Percentiles rank a stretch among this genome's conserved stretches.
Evolutionary conservation across 2,329 filamentous ascomycete species (phyloP).

Genomic region (Diplodia intermedia): DNA sequence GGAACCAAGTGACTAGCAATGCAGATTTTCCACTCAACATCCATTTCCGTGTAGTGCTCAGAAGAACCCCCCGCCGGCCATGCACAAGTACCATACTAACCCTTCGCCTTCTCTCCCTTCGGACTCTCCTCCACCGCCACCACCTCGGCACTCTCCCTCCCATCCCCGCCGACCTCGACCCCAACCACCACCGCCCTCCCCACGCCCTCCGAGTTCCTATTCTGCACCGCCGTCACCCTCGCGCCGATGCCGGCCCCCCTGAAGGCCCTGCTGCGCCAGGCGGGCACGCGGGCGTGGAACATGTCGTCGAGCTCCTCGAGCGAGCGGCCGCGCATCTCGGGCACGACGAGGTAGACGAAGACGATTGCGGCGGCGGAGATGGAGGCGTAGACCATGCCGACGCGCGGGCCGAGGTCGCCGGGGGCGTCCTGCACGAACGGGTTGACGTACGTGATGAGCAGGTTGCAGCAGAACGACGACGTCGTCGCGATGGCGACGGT

Average conservation of each 20-base stretch:
- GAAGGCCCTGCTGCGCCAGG: slow-evolving; percentile 20
- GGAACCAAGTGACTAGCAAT: no score
- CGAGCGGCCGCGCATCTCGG: slow-evolving; percentile 50
- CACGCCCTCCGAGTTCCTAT: neutral
- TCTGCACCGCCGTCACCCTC: slow-evolving; percentile 13
- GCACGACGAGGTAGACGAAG: slow-evolving; percentile 65
- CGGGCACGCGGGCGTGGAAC: slow-evolving; percentile 38
- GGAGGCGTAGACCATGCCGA: slow-evolving; percentile 40
- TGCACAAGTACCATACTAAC: neutral
- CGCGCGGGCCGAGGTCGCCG: slow-evolving; percentile 39
- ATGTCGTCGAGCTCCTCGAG: slow-evolving; percentile 43
- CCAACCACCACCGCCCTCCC: neutral
- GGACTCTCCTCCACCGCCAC: slow-evolving; percentile 1
- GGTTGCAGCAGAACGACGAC: slow-evolving; percentile 10
- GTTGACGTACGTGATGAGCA: slow-evolving; percentile 23
- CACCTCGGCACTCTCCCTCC: neutral
- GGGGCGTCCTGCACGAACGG: slow-evolving; percentile 34
- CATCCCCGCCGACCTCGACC: neutral
- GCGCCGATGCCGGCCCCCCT: neutral
- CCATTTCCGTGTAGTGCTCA: no score
- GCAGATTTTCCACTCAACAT: no score
- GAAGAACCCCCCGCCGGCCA: no score
- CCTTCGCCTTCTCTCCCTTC: slow-evolving; percentile 6
- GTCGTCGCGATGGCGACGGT: slow-evolving; percentile 15
- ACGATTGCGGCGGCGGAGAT: slow-evolving; percentile 40